A percentile compares a stretch with the other conserved stretches of the same genome.
These are phyloP conservation scores for Ophiostoma piceae DNA, from an alignment of 2,329 filamentous ascomycete species.

Conservation along the genomic window DNA sequence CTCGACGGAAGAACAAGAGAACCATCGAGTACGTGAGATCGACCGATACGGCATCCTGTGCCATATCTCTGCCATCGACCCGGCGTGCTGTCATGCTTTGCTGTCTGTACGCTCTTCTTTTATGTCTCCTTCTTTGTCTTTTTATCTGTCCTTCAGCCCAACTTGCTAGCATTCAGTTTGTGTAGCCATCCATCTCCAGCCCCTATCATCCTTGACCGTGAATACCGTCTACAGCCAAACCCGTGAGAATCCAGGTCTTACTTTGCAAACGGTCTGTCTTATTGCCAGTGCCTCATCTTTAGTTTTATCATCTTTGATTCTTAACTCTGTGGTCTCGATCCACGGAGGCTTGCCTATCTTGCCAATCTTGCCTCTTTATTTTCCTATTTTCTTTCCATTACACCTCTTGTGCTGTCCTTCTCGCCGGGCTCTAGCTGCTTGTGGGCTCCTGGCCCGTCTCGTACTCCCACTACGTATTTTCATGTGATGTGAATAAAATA, in stretches of 20 bases:
- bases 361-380: background rate
- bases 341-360: conserved; percentile 2
- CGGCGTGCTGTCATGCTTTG: background rate
- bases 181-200: background rate
- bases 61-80: background rate
- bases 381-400: background rate
- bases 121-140: no score
- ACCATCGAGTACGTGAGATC: background rate
- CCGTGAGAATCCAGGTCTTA: background rate
- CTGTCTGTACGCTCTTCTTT: background rate
- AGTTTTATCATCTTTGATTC: background rate
- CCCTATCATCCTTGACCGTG: background rate
- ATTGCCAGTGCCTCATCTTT: background rate
- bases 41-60: background rate
- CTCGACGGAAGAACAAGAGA: no score
- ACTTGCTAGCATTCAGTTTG: background rate
- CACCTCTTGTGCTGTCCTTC: background rate
- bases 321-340: background rate
- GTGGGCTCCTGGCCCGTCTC: background rate
- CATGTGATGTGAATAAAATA: background rate
- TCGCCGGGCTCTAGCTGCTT: background rate
- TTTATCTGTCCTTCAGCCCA: background rate
- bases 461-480: background rate
- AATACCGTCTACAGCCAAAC: background rate
- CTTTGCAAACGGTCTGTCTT: background rate